phyloP scores from a whole-genome alignment of 163 green algal genomes.

The Coccomyxa subellipsoidea region DNA sequence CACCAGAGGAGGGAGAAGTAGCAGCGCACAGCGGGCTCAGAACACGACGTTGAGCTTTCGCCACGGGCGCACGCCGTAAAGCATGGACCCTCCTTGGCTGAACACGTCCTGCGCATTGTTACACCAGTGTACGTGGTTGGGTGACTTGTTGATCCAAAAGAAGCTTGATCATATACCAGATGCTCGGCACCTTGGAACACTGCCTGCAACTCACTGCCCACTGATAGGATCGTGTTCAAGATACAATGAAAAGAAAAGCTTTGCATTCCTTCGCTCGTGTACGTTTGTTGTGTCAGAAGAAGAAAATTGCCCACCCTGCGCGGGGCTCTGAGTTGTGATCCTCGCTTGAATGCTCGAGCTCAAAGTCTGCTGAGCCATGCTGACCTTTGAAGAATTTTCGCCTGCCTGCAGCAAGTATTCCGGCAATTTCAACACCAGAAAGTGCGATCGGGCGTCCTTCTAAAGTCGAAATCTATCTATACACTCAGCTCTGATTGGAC shows the following conservation, averaged over 20 bases:
- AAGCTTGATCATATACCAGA: background rate
- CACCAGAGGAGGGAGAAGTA: background rate
- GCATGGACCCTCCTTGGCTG: background rate
- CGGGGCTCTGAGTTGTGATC: background rate
- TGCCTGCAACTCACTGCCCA: too few species aligned
- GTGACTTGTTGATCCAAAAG: too few species aligned
- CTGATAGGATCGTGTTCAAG: too few species aligned
- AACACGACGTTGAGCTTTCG: background rate
- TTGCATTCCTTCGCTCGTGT: too few species aligned
- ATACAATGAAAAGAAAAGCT: too few species aligned
- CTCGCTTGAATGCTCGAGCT: background rate
- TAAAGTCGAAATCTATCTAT: background rate
- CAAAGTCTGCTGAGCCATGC: background rate
- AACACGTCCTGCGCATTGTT: background rate
- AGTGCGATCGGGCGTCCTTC: too few species aligned
- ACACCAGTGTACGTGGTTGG: too few species aligned
- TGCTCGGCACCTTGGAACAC: too few species aligned
- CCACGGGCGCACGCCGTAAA: background rate
- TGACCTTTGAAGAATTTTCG: background rate
- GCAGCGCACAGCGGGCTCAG: background rate
- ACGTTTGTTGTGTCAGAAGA: too few species aligned
- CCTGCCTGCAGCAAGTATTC: too few species aligned
- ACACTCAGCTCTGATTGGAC: background rate
- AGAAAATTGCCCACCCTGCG: background rate
- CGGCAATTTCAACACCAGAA: too few species aligned